These are phyloP conservation scores for Neopestalotiopsis clavispora DNA, from an alignment of 2,329 filamentous ascomycete genomes.

Conservation along the genomic window DNA sequence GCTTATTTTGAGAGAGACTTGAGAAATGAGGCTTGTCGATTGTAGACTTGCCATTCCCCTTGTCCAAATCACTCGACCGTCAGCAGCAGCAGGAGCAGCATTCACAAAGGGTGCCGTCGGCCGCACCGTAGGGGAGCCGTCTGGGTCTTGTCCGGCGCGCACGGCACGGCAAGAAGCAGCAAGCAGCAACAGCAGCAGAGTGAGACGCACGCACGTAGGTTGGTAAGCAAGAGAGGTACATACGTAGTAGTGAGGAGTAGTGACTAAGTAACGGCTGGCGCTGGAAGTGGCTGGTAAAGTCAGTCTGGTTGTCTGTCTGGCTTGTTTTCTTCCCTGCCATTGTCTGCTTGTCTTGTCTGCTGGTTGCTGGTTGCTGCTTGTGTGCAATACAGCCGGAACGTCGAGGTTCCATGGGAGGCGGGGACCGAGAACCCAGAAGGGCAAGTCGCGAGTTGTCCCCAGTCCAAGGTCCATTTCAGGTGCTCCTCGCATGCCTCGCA, in stretches of 20 bases:
- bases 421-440: constrained; percentile 4
- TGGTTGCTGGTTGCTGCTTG: neutral
- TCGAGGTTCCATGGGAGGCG: constrained; percentile 13
- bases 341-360: no score
- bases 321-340: no score
- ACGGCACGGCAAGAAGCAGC: neutral
- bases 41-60: no score
- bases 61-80: no score
- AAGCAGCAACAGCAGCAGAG: neutral
- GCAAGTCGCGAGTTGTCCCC: constrained; percentile 4
- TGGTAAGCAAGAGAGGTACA: neutral
- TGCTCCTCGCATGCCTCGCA: neutral
- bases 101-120: neutral
- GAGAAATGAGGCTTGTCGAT: no score
- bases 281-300: neutral
- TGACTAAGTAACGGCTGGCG: neutral
- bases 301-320: neutral
- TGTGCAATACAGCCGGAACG: constrained; percentile 8
- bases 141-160: neutral
- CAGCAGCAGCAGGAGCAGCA: neutral
- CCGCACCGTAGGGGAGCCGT: neutral
- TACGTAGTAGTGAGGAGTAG: neutral
- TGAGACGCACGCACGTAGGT: neutral
- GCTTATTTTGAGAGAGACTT: no score
- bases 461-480: constrained; percentile 11